phyloP scores from a whole-genome alignment of 768 basidiomycete genomes.

The Calocybe gangraenosa region DNA sequence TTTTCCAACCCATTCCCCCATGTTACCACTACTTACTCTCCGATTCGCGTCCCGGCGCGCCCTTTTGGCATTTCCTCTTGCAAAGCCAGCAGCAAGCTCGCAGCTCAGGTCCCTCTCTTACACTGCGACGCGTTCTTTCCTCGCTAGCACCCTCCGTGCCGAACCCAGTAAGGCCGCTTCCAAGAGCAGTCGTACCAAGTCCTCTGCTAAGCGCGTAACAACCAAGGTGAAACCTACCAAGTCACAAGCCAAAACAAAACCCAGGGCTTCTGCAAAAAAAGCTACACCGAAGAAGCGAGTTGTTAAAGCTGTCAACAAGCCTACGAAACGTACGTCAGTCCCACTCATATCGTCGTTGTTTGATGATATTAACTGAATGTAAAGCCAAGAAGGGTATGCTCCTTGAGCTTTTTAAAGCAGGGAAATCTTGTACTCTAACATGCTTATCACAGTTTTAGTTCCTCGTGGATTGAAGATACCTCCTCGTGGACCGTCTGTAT shows the following conservation, averaged over 20 bases:
- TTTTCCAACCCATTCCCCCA: background rate
- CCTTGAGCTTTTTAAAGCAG: background rate
- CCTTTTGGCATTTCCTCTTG: background rate
- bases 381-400: slow-evolving; percentile 5
- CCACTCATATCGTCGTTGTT: background rate
- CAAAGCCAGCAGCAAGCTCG: background rate
- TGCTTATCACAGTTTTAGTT: background rate
- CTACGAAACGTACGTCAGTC: slow-evolving; percentile 7
- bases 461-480: slow-evolving; percentile 7
- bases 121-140: slow-evolving; percentile 17
- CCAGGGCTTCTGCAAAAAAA: slow-evolving; percentile 6
- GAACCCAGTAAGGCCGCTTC: slow-evolving; percentile 2
- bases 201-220: background rate
- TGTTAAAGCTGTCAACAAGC: slow-evolving; percentile 1
- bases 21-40: slow-evolving; percentile 12
- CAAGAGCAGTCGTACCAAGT: background rate
- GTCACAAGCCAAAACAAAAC: background rate
- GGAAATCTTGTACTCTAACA: background rate
- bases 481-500: background rate
- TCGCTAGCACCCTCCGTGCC: slow-evolving; percentile 10
- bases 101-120: slow-evolving; percentile 7
- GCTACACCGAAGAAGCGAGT: slow-evolving; percentile 3
- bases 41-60: slow-evolving; percentile 12
- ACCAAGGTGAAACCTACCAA: slow-evolving; percentile 2
- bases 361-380: background rate